Evolutionary conservation across 2,329 filamentous ascomycete genomes (phyloP).

Genomic region (Botryotinia convoluta): DNA sequence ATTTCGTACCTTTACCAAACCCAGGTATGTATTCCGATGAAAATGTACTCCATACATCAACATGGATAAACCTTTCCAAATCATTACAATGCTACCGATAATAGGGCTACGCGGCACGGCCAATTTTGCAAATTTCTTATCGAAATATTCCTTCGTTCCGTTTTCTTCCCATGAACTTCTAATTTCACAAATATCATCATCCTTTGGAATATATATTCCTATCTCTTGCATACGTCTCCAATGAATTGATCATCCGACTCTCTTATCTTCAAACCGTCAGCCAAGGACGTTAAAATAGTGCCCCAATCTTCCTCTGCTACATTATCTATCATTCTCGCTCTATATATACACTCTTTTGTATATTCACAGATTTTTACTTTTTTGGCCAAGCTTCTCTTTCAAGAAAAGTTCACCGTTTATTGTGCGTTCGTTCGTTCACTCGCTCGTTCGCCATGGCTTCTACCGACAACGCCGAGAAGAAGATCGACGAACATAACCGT

Average conservation of each 20-base stretch:
- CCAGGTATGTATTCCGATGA: neutral
- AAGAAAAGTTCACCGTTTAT: slow-evolving; percentile 2
- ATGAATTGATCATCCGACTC: slow-evolving; percentile 6
- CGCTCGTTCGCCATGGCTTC: slow-evolving; percentile 15
- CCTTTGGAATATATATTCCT: neutral
- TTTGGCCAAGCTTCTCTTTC: neutral
- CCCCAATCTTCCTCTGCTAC: neutral
- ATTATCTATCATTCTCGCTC: neutral
- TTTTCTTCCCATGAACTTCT: slow-evolving; percentile 8
- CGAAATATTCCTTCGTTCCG: neutral
- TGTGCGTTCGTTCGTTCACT: neutral
- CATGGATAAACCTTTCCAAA: neutral
- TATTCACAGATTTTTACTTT: neutral
- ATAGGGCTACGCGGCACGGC: neutral
- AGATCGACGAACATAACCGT: neutral
- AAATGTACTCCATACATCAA: slow-evolving; percentile 2
- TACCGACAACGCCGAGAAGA: slow-evolving; percentile 19
- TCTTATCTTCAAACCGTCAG: slow-evolving; percentile 13
- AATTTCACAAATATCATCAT: slow-evolving; percentile 2
- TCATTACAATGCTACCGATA: neutral
- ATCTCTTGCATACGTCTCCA: neutral
- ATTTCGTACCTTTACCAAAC: neutral
- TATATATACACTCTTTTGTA: neutral
- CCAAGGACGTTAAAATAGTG: slow-evolving; percentile 20
- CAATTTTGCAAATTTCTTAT: neutral